phyloP scores from a whole-genome alignment of 1,139 yeast genomes.

The Blastobotrys petasosporus region DNA sequence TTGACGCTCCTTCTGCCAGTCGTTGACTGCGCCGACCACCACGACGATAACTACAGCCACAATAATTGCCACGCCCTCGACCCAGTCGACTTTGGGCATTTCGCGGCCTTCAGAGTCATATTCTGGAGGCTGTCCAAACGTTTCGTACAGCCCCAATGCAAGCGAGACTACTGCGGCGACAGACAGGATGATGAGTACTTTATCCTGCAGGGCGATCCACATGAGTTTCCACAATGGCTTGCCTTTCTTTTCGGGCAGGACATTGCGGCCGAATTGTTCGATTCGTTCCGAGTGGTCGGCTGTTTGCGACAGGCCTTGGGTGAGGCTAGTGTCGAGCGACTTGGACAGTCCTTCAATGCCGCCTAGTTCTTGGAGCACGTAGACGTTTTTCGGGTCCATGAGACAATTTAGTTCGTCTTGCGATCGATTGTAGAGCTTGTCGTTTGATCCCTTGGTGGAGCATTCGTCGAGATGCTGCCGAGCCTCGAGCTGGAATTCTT shows the following conservation, averaged over 20 bases:
- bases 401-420: constrained; percentile 34
- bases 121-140: constrained; percentile 76
- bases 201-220: constrained; percentile 84
- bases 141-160: constrained; percentile 86
- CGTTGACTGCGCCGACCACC: constrained; percentile 87
- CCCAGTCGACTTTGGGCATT: constrained; percentile 88
- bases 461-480: constrained; percentile 5
- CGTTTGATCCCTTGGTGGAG: background rate
- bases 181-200: constrained; percentile 75
- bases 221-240: constrained; percentile 65
- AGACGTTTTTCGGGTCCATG: constrained; percentile 39
- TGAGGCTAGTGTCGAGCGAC: constrained; percentile 30
- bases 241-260: constrained; percentile 60
- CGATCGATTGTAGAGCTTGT: constrained; percentile 19
- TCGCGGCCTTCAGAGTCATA: constrained; percentile 71
- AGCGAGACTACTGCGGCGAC: constrained; percentile 85
- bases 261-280: constrained; percentile 57
- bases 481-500: constrained; percentile 6
- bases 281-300: constrained; percentile 33
- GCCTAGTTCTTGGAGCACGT: constrained; percentile 28
- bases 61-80: constrained; percentile 96
- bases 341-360: constrained; percentile 30
- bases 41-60: constrained; percentile 90
- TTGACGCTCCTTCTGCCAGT: constrained; percentile 92
- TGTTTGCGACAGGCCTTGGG: constrained; percentile 28